A percentile compares a stretch with the other conserved stretches of the same genome.
Evolutionary conservation across 1,139 yeast species (phyloP).

Genomic region (Protomyces inundatus): DNA sequence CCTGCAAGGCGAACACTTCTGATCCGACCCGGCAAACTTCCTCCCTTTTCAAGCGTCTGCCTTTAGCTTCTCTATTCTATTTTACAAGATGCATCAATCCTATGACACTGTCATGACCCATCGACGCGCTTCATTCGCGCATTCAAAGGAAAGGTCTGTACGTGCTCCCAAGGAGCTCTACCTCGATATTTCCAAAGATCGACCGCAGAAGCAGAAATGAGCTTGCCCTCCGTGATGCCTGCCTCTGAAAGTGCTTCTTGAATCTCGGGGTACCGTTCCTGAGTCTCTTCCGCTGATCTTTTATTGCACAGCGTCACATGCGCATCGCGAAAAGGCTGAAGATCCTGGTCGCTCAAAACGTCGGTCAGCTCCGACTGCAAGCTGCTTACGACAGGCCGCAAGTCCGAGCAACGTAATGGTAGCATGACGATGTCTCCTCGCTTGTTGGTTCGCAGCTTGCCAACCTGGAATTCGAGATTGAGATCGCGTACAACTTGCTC

Average conservation of each 20-base stretch:
- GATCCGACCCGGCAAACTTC: neutral
- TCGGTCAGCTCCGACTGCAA: neutral
- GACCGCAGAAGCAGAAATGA: neutral
- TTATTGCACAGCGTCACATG: conserved; percentile 19
- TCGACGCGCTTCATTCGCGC: too few relatives aligned
- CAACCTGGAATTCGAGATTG: neutral
- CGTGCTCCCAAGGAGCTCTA: conserved; percentile 4
- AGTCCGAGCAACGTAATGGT: neutral
- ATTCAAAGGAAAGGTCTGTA: neutral
- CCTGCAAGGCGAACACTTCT: neutral
- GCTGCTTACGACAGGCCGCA: conserved; percentile 1
- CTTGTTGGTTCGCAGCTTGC: neutral
- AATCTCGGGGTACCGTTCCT: neutral
- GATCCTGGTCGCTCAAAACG: conserved; percentile 3
- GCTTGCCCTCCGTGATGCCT: neutral
- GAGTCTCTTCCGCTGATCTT: conserved; percentile 1
- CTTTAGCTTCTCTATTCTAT: too few relatives aligned
- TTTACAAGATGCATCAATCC: too few relatives aligned
- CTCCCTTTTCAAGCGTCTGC: neutral
- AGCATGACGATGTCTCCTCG: conserved; percentile 4
- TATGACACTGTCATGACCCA: too few relatives aligned
- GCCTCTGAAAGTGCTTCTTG: conserved; percentile 3
- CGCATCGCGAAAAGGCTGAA: conserved; percentile 8
- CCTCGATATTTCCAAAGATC: conserved; percentile 21
- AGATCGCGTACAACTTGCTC: neutral